Percentiles rank a stretch among this genome's conserved stretches.
These are phyloP conservation scores for Yamadazyma triangularis DNA, from an alignment of 1,139 yeast genomes.

Conservation along the genomic window DNA sequence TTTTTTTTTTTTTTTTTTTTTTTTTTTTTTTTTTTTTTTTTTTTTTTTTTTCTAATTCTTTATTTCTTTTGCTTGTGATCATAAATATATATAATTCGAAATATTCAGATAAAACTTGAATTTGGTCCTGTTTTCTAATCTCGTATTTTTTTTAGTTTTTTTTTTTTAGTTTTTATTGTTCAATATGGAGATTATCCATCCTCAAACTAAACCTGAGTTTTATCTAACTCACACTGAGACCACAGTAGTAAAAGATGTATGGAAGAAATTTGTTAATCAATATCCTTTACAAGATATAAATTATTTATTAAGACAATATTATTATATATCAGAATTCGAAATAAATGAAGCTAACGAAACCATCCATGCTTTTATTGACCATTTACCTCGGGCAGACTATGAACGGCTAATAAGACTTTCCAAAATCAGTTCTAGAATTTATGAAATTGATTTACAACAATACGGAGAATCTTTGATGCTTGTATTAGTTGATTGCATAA, in stretches of 20 bases:
- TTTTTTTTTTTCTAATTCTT: too few species aligned
- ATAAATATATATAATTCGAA: too few species aligned
- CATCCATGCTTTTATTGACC: not conserved
- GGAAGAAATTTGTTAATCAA: not conserved
- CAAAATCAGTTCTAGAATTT: not conserved
- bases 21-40: too few species aligned
- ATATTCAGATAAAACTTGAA: too few species aligned
- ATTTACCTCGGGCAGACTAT: not conserved
- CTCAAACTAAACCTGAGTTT: not conserved
- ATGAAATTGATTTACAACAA: too few species aligned
- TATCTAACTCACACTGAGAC: not conserved
- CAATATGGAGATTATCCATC: not conserved
- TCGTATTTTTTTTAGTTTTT: too few species aligned
- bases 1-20: too few species aligned
- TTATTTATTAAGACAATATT: conserved; percentile 6
- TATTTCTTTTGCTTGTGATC: too few species aligned
- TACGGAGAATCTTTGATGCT: not conserved
- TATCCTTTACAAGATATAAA: not conserved
- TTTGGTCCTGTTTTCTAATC: too few species aligned
- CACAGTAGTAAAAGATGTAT: not conserved
- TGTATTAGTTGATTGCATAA: not conserved
- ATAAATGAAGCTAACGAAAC: not conserved
- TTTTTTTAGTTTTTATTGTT: too few species aligned
- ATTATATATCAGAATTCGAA: not conserved
- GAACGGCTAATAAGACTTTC: not conserved